Evolutionary conservation across 1,284 basidiomycete species (phyloP), one percentile per base, ranked within the genome.

Genomic region (Marasmius tenuissimus): DNA sequence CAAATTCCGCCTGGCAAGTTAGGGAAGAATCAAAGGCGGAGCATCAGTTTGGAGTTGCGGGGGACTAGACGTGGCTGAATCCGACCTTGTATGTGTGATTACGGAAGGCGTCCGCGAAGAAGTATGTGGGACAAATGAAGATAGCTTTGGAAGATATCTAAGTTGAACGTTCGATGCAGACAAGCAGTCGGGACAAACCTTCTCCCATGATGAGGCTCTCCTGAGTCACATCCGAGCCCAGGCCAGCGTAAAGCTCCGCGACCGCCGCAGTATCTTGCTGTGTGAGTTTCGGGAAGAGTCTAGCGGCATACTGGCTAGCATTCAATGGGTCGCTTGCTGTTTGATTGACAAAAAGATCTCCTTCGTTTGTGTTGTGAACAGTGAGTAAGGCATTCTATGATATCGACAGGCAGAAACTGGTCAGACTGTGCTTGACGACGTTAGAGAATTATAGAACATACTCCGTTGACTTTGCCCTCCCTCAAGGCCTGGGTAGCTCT

Each of bases 81-180:
- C 60, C 27, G 22, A 76, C 76, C 70, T 78, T 78, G 70, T 70
- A 78, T 1, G 69, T 66, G 1, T 56, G 60, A 1, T 65, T 69
- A 2, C 49, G 61, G 65, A 76, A 78, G 0, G 75, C 73, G 3
- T 61, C 14, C 14, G 76, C 64, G 20, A 77, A 45, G 60, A 58
- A 72, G 58, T 77, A 77, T 6, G 75, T 73, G 2, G 76, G 76
- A 58, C 76, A 78, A n/a, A 76, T 69, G 59, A 76, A 73, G 11
- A 75, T 74, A 0, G 74, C 76, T 77, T 47, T 33, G 16, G 7
- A 16, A 42, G 14, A 33, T 49, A 33, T 40, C 18, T 33, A 2
- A 22, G 56, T 45, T 6, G 16, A 42, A 14, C 16, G 40, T 27
- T 18, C 39, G 45, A n/a, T 27, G 27, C 2, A 27, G 27, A 27